These are phyloP conservation scores for Grigorovia yakushimaensis DNA, from an alignment of 805 yeast species.

Conservation along the genomic window DNA sequence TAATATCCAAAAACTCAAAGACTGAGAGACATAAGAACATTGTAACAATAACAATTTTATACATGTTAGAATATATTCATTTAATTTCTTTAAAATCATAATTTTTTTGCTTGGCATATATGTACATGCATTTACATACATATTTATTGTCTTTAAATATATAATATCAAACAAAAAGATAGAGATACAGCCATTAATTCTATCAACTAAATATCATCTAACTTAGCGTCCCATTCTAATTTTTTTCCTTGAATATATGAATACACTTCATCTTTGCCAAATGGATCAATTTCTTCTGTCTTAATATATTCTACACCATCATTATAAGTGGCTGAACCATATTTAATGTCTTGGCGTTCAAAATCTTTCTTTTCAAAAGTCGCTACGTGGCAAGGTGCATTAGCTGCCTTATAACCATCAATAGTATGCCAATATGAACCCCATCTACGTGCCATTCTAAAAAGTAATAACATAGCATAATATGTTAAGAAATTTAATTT, in stretches of 20 bases:
- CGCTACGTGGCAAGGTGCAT: slow-evolving; percentile 68
- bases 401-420: slow-evolving; percentile 81
- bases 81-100: neutral
- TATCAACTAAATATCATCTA: slow-evolving; percentile 34
- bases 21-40: neutral
- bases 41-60: neutral
- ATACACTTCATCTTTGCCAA: slow-evolving; percentile 56
- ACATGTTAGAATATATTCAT: neutral
- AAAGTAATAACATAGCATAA: slow-evolving; percentile 75
- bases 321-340: slow-evolving; percentile 63
- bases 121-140: neutral
- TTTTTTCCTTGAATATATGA: slow-evolving; percentile 47
- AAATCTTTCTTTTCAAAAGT: slow-evolving; percentile 33
- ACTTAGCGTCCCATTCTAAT: slow-evolving; percentile 61
- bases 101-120: neutral
- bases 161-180: too few relatives aligned
- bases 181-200: neutral
- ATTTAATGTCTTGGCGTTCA: slow-evolving; percentile 42
- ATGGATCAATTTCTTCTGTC: slow-evolving; percentile 43
- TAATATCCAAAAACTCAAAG: neutral
- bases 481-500: slow-evolving; percentile 69
- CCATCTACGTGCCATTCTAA: slow-evolving; percentile 65
- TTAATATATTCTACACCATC: slow-evolving; percentile 58
- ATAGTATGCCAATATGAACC: slow-evolving; percentile 89
- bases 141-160: too few relatives aligned